Percentiles rank a stretch among this genome's conserved stretches.
Conservation (phyloP, 2,329 filamentous ascomycete genomes). For the Fusarium scirpi region DNA sequence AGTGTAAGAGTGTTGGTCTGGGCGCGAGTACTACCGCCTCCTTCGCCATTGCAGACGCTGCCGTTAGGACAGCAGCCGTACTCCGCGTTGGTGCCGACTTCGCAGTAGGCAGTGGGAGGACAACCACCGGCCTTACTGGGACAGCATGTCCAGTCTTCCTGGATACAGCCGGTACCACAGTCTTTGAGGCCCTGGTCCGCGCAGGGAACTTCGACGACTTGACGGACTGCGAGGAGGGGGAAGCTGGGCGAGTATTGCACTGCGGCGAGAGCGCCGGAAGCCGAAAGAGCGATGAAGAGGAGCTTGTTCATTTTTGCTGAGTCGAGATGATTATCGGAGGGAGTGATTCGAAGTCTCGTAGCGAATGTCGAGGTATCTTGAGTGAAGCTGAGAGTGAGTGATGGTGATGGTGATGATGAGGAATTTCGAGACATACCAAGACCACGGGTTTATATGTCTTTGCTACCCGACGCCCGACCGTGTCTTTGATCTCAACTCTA, state of each 20-base stretch:
- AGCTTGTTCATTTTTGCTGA: slow-evolving; percentile 41
- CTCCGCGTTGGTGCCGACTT: slow-evolving; percentile 43
- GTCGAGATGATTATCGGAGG: neutral
- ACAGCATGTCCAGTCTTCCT: slow-evolving; percentile 48
- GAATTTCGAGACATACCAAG: slow-evolving; percentile 17
- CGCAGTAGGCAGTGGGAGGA: slow-evolving; percentile 40
- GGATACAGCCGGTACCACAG: slow-evolving; percentile 50
- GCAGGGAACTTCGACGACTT: slow-evolving; percentile 42
- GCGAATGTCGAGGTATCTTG: neutral
- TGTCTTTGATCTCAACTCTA: neutral
- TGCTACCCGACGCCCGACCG: neutral
- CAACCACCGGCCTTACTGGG: slow-evolving; percentile 48
- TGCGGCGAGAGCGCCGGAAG: slow-evolving; percentile 33
- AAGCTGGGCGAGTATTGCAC: slow-evolving; percentile 22
- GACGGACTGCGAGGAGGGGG: slow-evolving; percentile 37
- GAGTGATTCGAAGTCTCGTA: slow-evolving; percentile 11
- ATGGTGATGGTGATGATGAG: neutral
- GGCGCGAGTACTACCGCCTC: slow-evolving; percentile 38
- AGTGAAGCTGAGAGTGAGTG: slow-evolving; percentile 1
- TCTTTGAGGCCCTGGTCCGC: slow-evolving; percentile 39
- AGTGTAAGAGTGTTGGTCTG: slow-evolving; percentile 29
- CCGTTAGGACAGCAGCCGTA: slow-evolving; percentile 51
- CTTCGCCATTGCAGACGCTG: slow-evolving; percentile 43
- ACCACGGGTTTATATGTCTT: slow-evolving; percentile 20
- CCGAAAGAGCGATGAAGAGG: slow-evolving; percentile 41